These are phyloP conservation scores for Saururus chinensis DNA, from an alignment of 164 flowering plant species.

Conservation along the genomic window DNA sequence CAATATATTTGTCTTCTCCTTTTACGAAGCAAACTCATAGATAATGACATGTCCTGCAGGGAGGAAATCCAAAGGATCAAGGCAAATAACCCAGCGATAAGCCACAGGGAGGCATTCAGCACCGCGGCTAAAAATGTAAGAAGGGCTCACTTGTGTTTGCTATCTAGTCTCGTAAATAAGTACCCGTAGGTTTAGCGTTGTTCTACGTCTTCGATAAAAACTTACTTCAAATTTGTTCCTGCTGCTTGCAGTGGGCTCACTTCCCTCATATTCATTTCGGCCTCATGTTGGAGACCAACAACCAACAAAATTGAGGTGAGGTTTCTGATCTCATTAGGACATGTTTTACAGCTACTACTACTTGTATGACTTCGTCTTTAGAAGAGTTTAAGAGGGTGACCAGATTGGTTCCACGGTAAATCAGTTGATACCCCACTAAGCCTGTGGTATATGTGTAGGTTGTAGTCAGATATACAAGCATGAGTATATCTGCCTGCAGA, in stretches of 20 bases:
- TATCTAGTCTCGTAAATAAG: not conserved
- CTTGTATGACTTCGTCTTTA: not conserved
- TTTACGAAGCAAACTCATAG: no score
- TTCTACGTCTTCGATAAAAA: no score
- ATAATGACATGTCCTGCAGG: constrained; percentile 18
- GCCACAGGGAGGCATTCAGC: constrained; percentile 87
- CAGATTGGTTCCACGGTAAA: no score
- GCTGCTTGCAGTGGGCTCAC: constrained; percentile 65
- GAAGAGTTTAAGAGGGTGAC: not conserved
- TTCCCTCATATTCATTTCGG: constrained; percentile 91
- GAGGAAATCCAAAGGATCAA: constrained; percentile 97
- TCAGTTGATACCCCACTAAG: no score
- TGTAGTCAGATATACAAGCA: no score
- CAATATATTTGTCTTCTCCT: not conserved
- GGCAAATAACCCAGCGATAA: constrained; percentile 79
- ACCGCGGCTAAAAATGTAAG: constrained; percentile 94
- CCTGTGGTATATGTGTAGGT: no score
- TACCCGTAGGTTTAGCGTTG: no score
- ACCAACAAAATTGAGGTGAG: not conserved
- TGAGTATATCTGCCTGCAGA: no score
- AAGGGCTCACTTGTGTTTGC: not conserved
- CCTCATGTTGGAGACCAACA: constrained; percentile 61
- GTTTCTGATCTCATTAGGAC: not conserved
- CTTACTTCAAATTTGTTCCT: no score
- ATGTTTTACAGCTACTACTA: not conserved